Percentiles rank a stretch among this genome's conserved stretches.
Conservation (phyloP, 2,329 filamentous ascomycete genomes). For the Penicillium sclerotigenum region DNA sequence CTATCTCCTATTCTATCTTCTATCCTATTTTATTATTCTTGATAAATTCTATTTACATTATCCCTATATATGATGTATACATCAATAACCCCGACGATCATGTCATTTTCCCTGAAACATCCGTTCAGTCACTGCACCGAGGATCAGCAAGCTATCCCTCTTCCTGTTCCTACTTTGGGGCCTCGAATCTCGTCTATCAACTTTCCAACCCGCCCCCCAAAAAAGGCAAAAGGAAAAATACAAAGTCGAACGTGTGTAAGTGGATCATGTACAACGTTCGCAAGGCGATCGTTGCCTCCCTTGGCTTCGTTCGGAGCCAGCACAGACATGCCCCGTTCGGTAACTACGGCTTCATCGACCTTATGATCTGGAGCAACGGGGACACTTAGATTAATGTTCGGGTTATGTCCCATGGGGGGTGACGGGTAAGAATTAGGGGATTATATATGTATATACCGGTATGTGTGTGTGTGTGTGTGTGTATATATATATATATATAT, state of each 20-base stretch:
- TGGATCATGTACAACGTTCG: slow-evolving; percentile 5
- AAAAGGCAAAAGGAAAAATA: neutral
- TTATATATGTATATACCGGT: no score
- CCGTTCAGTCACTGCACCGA: slow-evolving; percentile 9
- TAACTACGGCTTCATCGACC: slow-evolving; percentile 1
- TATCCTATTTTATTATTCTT: no score
- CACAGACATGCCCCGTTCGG: slow-evolving; percentile 5
- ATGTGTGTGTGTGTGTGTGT: no score
- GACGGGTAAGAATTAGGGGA: neutral
- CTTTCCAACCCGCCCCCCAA: neutral
- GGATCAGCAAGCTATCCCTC: slow-evolving; percentile 15
- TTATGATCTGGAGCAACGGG: neutral
- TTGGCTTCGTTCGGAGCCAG: neutral
- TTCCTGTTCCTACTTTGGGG: neutral
- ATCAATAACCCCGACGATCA: no score
- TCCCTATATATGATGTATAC: no score
- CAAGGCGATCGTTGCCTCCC: slow-evolving; percentile 1
- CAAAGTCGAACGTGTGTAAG: neutral
- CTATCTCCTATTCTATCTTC: no score
- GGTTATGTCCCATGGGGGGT: neutral
- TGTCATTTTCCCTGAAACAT: slow-evolving; percentile 5
- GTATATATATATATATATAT: no score
- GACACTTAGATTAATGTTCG: neutral
- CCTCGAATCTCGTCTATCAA: neutral
- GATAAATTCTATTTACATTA: no score